These are phyloP conservation scores for Platismatia glauca DNA, from an alignment of 495 filamentous ascomycete species.

Conservation along the genomic window DNA sequence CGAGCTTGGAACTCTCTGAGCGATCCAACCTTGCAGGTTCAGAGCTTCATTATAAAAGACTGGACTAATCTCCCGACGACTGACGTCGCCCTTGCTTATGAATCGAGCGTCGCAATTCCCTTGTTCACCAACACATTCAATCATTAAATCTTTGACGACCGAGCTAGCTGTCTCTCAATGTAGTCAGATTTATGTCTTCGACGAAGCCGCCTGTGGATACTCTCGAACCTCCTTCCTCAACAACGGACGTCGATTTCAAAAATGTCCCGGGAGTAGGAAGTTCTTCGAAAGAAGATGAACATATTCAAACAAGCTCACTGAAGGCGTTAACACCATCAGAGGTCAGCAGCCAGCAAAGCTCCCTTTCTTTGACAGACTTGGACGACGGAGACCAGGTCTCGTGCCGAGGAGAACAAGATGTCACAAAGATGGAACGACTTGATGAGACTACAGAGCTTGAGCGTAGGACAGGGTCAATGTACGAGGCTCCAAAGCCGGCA, in stretches of 20 bases:
- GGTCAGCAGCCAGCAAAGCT: neutral
- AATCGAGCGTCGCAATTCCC: neutral
- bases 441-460: neutral
- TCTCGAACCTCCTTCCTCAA: neutral
- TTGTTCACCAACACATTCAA: neutral
- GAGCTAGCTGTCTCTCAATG: neutral
- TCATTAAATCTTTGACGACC: neutral
- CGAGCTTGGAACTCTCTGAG: no score
- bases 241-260: neutral
- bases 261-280: neutral
- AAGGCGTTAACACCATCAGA: no score
- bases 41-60: neutral
- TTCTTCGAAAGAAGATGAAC: no score
- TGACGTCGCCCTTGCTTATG: neutral
- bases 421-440: neutral
- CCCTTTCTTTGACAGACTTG: neutral
- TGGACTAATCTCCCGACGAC: neutral
- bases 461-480: neutral
- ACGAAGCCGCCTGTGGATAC: neutral
- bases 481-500: neutral
- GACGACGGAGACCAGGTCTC: neutral
- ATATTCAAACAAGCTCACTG: neutral
- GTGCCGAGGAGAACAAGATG: neutral
- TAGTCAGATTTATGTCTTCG: slow-evolving; percentile 9
- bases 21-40: neutral